phyloP scores from a whole-genome alignment of 306 rosid genomes.

The Lathyrus tuberosus region DNA sequence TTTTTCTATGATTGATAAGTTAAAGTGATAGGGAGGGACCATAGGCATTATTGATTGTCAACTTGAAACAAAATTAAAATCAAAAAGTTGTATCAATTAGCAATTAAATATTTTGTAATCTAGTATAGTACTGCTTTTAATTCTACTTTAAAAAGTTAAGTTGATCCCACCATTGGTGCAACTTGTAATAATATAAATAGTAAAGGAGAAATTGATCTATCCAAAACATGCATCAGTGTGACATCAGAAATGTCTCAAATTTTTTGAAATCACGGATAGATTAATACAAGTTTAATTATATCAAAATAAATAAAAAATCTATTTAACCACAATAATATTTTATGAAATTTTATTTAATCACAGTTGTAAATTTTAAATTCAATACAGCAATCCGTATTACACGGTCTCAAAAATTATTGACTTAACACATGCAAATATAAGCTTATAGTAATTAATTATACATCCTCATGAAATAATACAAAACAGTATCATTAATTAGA shows the following conservation, averaged over 20 bases:
- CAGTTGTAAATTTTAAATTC: too few species aligned
- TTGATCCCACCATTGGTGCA: slow-evolving; percentile 26
- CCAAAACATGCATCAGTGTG: neutral
- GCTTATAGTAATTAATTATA: neutral
- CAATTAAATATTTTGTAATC: neutral
- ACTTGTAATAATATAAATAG: slow-evolving; percentile 26
- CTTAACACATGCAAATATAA: slow-evolving; percentile 9
- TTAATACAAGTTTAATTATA: too few species aligned
- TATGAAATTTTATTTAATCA: too few species aligned
- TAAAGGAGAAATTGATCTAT: slow-evolving; percentile 9
- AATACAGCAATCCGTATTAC: too few species aligned
- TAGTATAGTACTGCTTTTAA: slow-evolving; percentile 25
- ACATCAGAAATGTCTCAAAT: neutral
- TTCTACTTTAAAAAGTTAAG: slow-evolving; percentile 21
- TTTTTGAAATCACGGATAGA: too few species aligned
- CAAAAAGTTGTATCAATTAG: neutral
- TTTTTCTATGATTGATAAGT: slow-evolving; percentile 14
- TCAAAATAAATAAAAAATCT: too few species aligned
- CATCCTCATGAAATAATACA: neutral
- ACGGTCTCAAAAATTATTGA: too few species aligned
- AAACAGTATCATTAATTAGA: slow-evolving; percentile 3
- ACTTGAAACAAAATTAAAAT: slow-evolving; percentile 24
- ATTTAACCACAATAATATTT: too few species aligned
- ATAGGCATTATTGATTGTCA: slow-evolving; percentile 37
- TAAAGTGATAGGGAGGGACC: slow-evolving; percentile 46